phyloP scores from a whole-genome alignment of 129 eudicot species.

The Calendula officinalis region DNA sequence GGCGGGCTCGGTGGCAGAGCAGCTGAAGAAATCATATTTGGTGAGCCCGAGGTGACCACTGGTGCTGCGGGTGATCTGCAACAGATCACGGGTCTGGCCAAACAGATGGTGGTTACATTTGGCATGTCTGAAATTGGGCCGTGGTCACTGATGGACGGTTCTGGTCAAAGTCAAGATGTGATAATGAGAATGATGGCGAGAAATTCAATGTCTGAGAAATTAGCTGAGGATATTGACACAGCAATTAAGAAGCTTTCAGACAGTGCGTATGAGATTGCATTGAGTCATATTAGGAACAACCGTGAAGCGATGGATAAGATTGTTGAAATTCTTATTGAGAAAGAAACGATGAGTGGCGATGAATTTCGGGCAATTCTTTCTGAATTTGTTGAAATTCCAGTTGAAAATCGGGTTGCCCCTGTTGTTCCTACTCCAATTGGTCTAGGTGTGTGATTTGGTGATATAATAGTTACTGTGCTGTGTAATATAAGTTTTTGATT shows the following conservation, averaged over 20 bases:
- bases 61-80: slow-evolving; percentile 98
- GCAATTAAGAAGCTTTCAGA: slow-evolving; percentile 89
- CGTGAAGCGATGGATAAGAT: slow-evolving; percentile 97
- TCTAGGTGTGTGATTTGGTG: slow-evolving; percentile 28
- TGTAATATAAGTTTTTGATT: slow-evolving; percentile 16
- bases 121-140: slow-evolving; percentile 98
- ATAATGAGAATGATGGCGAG: slow-evolving; percentile 99
- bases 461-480: slow-evolving; percentile 17
- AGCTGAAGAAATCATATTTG: slow-evolving; percentile 89
- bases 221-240: slow-evolving; percentile 83
- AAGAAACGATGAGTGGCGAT: slow-evolving; percentile 88
- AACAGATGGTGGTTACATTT: slow-evolving; percentile 93
- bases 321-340: slow-evolving; percentile 89
- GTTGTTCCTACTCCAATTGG: slow-evolving; percentile 52
- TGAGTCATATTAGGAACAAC: slow-evolving; percentile 72
- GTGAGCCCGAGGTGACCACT: slow-evolving; percentile 98
- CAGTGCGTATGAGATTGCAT: slow-evolving; percentile 78
- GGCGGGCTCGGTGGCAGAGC: slow-evolving; percentile 99
- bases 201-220: slow-evolving; percentile 92
- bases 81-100: slow-evolving; percentile 95
- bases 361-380: slow-evolving; percentile 94
- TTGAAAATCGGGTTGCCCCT: slow-evolving; percentile 68
- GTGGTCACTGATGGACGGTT: slow-evolving; percentile 94
- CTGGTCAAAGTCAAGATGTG: slow-evolving; percentile 79
- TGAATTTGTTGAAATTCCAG: slow-evolving; percentile 86